Conservation (phyloP, 1,139 yeast species). For the Pneumocystis jirovecii region DNA sequence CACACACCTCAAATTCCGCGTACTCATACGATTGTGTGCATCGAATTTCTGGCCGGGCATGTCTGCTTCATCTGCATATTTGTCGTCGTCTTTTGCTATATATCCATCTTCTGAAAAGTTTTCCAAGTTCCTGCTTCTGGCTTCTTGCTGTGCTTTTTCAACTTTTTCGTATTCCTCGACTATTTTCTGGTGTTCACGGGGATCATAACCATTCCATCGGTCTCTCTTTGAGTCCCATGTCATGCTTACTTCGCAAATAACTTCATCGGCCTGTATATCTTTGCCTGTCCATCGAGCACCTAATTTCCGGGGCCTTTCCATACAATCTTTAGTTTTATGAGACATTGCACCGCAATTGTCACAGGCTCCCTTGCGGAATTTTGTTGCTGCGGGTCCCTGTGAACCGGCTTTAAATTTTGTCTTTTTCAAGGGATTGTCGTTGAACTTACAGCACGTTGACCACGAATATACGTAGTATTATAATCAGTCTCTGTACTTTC, state of each 20-base stretch:
- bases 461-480: slow-evolving; percentile 24
- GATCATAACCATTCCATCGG: slow-evolving; percentile 62
- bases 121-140: slow-evolving; percentile 4
- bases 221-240: slow-evolving; percentile 54
- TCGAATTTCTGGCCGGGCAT: slow-evolving; percentile 16
- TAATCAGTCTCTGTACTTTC: slow-evolving; percentile 14
- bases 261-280: slow-evolving; percentile 21
- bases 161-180: slow-evolving; percentile 33
- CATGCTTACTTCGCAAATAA: slow-evolving; percentile 24
- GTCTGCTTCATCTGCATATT: slow-evolving; percentile 15
- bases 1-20: slow-evolving; percentile 8
- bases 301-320: slow-evolving; percentile 36
- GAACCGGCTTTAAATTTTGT: slow-evolving; percentile 4
- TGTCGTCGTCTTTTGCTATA: slow-evolving; percentile 11
- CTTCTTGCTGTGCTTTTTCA: slow-evolving; percentile 21
- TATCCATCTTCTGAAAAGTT: slow-evolving; percentile 14
- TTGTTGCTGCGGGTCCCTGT: slow-evolving; percentile 21
- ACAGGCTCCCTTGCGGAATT: slow-evolving; percentile 32
- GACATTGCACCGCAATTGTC: slow-evolving; percentile 38
- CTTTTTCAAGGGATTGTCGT: not conserved
- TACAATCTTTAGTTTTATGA: slow-evolving; percentile 35
- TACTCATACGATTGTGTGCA: slow-evolving; percentile 4
- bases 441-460: slow-evolving; percentile 13
- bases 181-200: slow-evolving; percentile 42
- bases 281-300: slow-evolving; percentile 26